phyloP scores from a whole-genome alignment of 495 filamentous ascomycete genomes.

The Penicillium silybi region DNA sequence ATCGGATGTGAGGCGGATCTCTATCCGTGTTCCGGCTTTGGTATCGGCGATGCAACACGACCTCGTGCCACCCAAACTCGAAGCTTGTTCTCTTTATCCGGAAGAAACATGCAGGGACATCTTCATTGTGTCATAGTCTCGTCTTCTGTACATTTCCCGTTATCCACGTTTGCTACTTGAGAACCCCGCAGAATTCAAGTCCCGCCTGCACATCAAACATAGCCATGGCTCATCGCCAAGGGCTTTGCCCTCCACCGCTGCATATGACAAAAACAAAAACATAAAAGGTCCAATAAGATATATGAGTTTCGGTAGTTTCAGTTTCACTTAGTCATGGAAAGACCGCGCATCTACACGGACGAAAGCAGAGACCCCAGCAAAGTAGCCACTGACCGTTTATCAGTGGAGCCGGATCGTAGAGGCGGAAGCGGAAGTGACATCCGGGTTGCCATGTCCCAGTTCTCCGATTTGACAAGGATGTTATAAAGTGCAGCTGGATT shows the following conservation, averaged over 20 bases:
- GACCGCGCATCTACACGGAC: neutral
- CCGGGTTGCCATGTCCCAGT: constrained; percentile 12
- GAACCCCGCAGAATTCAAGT: neutral
- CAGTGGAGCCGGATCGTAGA: constrained; percentile 19
- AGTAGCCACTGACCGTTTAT: neutral
- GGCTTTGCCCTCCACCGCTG: neutral
- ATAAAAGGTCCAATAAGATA: no score
- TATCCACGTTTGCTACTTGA: no score
- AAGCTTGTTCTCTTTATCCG: neutral
- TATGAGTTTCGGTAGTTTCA: no score
- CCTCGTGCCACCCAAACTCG: neutral
- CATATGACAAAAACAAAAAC: neutral
- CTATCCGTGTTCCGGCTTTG: constrained; percentile 17
- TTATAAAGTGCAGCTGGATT: constrained; percentile 12
- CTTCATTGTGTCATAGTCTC: neutral
- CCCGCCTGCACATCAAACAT: neutral
- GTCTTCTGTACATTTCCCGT: neutral
- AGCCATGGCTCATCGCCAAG: neutral
- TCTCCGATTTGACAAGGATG: constrained; percentile 3
- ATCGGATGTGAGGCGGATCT: constrained; percentile 20
- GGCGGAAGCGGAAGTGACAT: constrained; percentile 24
- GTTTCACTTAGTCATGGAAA: neutral
- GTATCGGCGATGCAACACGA: neutral
- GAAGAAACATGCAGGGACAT: neutral
- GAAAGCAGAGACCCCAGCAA: constrained; percentile 1